These are phyloP conservation scores for Aspergillus carbonarius DNA, from an alignment of 2,329 filamentous ascomycete genomes.

Conservation along the genomic window DNA sequence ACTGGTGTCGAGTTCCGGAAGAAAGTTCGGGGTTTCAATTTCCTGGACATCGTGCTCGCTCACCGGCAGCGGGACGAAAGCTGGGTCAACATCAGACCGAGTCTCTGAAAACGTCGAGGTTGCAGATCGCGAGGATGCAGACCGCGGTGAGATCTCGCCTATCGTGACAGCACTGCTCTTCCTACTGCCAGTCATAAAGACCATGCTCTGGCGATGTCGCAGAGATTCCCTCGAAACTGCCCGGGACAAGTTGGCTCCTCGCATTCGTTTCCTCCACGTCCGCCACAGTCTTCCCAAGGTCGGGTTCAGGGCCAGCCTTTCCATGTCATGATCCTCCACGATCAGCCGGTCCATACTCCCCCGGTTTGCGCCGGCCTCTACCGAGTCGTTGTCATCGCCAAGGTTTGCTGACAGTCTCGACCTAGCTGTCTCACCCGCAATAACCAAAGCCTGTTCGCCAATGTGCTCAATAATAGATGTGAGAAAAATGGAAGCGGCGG, in stretches of 20 bases:
- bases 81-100: constrained; percentile 30
- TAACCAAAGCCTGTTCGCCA: constrained; percentile 84
- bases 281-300: constrained; percentile 89
- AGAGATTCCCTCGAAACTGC: constrained; percentile 45
- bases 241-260: constrained; percentile 36
- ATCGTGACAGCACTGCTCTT: constrained; percentile 40
- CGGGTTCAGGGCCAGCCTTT: constrained; percentile 85
- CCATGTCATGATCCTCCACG: constrained; percentile 90
- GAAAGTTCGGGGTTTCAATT: constrained; percentile 74
- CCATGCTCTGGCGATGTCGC: constrained; percentile 29
- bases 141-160: constrained; percentile 27
- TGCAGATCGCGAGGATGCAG: neutral
- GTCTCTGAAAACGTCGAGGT: constrained; percentile 16
- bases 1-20: constrained; percentile 60
- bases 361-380: constrained; percentile 42
- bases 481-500: constrained; percentile 90
- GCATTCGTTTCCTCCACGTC: constrained; percentile 80
- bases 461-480: constrained; percentile 93
- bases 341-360: constrained; percentile 63
- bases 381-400: constrained; percentile 57
- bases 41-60: constrained; percentile 55
- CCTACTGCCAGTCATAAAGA: constrained; percentile 29
- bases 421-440: constrained; percentile 79
- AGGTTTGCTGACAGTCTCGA: constrained; percentile 33
- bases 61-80: constrained; percentile 32